phyloP scores from a whole-genome alignment of 179 eudicot genomes.

The Drosera spatulata region DNA sequence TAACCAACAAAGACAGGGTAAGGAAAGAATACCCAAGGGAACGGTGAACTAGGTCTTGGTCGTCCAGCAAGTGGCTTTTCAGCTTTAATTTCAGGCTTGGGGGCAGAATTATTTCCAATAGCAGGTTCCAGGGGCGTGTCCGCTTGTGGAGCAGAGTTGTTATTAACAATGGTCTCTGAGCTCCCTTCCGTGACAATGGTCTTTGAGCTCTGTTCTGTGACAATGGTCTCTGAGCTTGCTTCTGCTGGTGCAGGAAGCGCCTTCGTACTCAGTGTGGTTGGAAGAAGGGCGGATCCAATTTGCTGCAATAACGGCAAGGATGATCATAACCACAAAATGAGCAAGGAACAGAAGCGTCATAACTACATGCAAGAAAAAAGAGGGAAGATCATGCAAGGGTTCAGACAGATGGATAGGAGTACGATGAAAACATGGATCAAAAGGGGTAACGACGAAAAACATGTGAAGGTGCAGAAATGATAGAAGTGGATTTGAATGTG shows the following conservation, averaged over 20 bases:
- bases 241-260: constrained; percentile 71
- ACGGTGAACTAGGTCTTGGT: constrained; percentile 73
- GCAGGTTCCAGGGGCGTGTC: constrained; percentile 18
- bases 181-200: constrained; percentile 12
- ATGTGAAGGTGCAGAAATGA: no score
- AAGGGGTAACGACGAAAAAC: not conserved
- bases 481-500: no score
- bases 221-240: constrained; percentile 16
- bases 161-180: constrained; percentile 6
- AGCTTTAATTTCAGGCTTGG: constrained; percentile 41
- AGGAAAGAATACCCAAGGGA: constrained; percentile 41
- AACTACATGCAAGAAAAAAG: not conserved
- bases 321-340: no score
- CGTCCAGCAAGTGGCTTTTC: constrained; percentile 27
- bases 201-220: not conserved
- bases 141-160: constrained; percentile 14
- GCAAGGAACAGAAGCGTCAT: not conserved
- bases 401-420: not conserved
- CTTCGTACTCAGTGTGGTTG: constrained; percentile 27
- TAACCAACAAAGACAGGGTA: not conserved
- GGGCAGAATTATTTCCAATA: constrained; percentile 42
- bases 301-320: constrained; percentile 27
- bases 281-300: constrained; percentile 83
- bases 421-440: not conserved
- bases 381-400: not conserved